Conservation (phyloP, 352 stramenopile genomes). For the Globisporangium barbulae region DNA sequence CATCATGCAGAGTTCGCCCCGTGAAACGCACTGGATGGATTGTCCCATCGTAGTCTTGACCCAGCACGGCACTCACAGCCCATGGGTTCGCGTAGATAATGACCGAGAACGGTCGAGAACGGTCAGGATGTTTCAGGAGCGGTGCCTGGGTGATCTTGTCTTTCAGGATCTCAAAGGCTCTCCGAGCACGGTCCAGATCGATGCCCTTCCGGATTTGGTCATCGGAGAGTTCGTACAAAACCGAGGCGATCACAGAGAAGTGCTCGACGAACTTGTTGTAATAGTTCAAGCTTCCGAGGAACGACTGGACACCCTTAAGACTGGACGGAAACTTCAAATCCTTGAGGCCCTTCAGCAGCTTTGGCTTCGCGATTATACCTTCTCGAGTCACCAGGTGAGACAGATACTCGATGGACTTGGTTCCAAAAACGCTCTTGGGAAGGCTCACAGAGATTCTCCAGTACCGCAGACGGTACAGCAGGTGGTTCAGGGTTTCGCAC, state of each 20-base stretch:
- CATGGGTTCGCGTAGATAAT: conserved; percentile 23
- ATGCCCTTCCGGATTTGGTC: background rate
- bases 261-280: conserved; percentile 30
- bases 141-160: conserved; percentile 9
- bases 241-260: conserved; percentile 14
- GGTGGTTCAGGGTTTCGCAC: background rate
- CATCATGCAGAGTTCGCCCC: conserved; percentile 6
- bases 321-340: conserved; percentile 14
- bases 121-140: conserved; percentile 16
- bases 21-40: conserved; percentile 18
- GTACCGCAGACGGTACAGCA: conserved; percentile 17
- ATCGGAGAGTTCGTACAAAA: conserved; percentile 20
- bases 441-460: conserved; percentile 25
- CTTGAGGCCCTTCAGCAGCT: conserved; percentile 7
- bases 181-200: background rate
- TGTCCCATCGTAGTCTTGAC: conserved; percentile 10
- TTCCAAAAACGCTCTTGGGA: conserved; percentile 20
- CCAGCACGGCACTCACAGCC: conserved; percentile 16
- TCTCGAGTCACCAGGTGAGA: conserved; percentile 12
- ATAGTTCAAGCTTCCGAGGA: conserved; percentile 22
- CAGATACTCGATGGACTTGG: conserved; percentile 14
- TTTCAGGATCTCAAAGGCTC: conserved; percentile 17
- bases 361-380: conserved; percentile 15
- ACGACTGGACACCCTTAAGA: conserved; percentile 22
- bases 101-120: conserved; percentile 1